phyloP scores from a whole-genome alignment of 2,329 filamentous ascomycete species.

The Phialophora macrospora region DNA sequence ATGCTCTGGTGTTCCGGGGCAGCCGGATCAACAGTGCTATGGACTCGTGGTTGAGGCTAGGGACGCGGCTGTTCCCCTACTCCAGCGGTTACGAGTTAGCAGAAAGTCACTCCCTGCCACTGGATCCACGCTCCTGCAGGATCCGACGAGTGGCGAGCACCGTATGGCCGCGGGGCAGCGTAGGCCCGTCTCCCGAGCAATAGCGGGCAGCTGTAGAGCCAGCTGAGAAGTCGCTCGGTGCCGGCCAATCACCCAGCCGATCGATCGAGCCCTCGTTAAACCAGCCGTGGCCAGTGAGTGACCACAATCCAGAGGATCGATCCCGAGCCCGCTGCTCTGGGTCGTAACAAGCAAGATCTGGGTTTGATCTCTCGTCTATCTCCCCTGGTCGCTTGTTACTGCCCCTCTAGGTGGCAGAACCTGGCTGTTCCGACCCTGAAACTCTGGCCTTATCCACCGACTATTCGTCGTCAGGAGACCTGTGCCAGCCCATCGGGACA shows the following conservation, averaged over 20 bases:
- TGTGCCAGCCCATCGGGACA: slow-evolving; percentile 1
- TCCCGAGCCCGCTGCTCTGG: slow-evolving; percentile 23
- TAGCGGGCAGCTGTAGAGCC: slow-evolving; percentile 1
- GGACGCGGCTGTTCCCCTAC: neutral
- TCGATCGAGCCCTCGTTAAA: no score
- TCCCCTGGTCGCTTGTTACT: slow-evolving; percentile 22
- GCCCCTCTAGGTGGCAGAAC: slow-evolving; percentile 12
- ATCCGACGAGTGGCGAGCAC: slow-evolving; percentile 5
- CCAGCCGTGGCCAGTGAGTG: neutral
- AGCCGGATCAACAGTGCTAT: neutral
- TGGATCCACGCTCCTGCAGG: neutral
- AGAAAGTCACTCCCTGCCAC: neutral
- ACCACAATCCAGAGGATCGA: slow-evolving; percentile 16
- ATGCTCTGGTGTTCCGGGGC: neutral
- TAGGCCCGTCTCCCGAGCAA: slow-evolving; percentile 3
- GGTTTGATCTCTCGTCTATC: slow-evolving; percentile 35
- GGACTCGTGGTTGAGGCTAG: neutral
- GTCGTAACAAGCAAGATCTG: slow-evolving; percentile 28
- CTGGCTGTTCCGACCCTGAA: neutral
- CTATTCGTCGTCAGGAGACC: neutral
- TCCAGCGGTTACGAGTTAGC: no score
- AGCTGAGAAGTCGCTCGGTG: neutral
- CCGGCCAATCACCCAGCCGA: slow-evolving; percentile 14
- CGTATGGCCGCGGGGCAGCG: neutral
- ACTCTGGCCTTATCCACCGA: neutral